Percentiles rank a stretch among this genome's conserved stretches.
Conservation (phyloP, 495 filamentous ascomycete genomes). For the Echria macrotheca region DNA sequence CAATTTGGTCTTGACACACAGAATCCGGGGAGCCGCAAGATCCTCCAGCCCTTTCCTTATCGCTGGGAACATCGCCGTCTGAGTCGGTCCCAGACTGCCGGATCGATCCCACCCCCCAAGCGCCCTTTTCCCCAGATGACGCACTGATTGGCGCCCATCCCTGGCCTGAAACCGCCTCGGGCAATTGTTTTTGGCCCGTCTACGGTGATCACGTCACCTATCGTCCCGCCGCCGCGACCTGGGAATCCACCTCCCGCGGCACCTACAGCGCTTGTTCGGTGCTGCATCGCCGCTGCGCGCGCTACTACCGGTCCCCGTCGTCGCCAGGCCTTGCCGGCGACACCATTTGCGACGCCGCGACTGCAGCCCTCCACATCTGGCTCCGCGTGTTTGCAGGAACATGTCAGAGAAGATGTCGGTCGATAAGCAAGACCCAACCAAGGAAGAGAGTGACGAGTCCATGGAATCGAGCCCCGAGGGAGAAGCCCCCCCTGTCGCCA, state of each 20-base stretch:
- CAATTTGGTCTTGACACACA: conserved; percentile 34
- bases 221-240: conserved; percentile 1
- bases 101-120: conserved; percentile 30
- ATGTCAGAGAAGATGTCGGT: conserved; percentile 57
- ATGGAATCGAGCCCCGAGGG: conserved; percentile 51
- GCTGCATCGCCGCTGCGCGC: background rate
- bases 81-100: conserved; percentile 39
- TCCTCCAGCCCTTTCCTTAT: conserved; percentile 29
- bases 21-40: conserved; percentile 30
- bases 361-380: too few relatives aligned
- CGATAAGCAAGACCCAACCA: conserved; percentile 48
- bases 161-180: conserved; percentile 20
- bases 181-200: conserved; percentile 9
- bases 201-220: conserved; percentile 7
- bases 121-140: conserved; percentile 42
- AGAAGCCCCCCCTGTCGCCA: conserved; percentile 36
- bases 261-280: conserved; percentile 3
- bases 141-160: conserved; percentile 44
- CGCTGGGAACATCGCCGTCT: conserved; percentile 18
- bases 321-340: conserved; percentile 4
- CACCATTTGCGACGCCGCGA: background rate
- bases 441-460: conserved; percentile 50
- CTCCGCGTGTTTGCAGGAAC: conserved; percentile 25
- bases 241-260: background rate
- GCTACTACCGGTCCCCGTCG: conserved; percentile 4